phyloP scores from a whole-genome alignment of 805 yeast genomes.

The Candida easanensis region DNA sequence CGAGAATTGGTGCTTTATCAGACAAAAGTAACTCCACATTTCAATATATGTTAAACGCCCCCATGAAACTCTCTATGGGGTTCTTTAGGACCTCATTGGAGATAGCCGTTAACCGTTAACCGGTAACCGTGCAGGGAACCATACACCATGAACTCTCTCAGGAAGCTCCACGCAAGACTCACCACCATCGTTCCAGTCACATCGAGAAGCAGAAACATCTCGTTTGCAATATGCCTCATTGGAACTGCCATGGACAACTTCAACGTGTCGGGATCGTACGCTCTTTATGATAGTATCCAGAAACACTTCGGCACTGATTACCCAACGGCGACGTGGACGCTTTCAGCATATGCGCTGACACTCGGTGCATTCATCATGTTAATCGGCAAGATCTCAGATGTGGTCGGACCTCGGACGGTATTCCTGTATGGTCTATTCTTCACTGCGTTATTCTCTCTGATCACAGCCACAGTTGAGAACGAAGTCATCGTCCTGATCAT shows the following conservation, averaged over 20 bases:
- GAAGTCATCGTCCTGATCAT: constrained; percentile 35
- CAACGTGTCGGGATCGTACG: constrained; percentile 8
- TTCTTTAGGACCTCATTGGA: too few relatives aligned
- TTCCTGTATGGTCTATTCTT: constrained; percentile 26
- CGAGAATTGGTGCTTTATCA: too few relatives aligned
- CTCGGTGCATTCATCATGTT: constrained; percentile 41
- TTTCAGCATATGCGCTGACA: constrained; percentile 42
- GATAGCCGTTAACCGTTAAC: too few relatives aligned
- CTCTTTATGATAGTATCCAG: constrained; percentile 2
- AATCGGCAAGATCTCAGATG: constrained; percentile 40
- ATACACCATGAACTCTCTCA: background rate
- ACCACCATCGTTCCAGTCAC: background rate
- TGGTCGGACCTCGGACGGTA: constrained; percentile 33
- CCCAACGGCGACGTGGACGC: constrained; percentile 38
- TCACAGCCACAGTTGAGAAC: constrained; percentile 36
- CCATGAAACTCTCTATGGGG: too few relatives aligned
- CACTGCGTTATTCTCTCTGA: constrained; percentile 29
- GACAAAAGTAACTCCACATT: too few relatives aligned
- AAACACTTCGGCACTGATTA: constrained; percentile 3
- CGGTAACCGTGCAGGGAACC: too few relatives aligned
- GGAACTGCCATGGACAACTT: constrained; percentile 11
- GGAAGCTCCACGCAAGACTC: background rate
- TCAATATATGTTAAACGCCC: too few relatives aligned
- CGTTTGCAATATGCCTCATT: constrained; percentile 1
- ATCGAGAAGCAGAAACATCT: background rate